These are phyloP conservation scores for Kodamaea anthophila DNA, from an alignment of 1,139 yeast genomes.

Conservation along the genomic window DNA sequence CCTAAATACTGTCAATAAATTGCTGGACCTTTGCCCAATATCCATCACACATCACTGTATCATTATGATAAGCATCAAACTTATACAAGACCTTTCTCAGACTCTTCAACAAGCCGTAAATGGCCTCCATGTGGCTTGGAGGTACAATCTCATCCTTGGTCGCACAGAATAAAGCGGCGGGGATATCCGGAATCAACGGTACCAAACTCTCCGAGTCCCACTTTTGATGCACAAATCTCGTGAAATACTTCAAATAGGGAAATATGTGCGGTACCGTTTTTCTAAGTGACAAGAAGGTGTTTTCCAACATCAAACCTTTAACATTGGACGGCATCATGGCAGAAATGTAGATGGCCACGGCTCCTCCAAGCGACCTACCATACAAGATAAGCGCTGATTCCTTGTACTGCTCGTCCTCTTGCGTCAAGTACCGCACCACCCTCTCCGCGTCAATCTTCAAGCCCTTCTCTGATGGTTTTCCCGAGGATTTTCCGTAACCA, in stretches of 20 bases:
- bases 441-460: slow-evolving; percentile 78
- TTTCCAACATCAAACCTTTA: slow-evolving; percentile 70
- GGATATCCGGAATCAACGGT: slow-evolving; percentile 43
- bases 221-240: slow-evolving; percentile 63
- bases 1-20: slow-evolving; percentile 46
- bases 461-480: slow-evolving; percentile 71
- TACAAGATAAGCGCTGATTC: slow-evolving; percentile 59
- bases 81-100: slow-evolving; percentile 41
- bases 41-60: slow-evolving; percentile 63
- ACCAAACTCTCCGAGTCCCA: slow-evolving; percentile 79
- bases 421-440: slow-evolving; percentile 52
- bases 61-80: slow-evolving; percentile 71
- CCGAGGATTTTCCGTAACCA: slow-evolving; percentile 87
- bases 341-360: slow-evolving; percentile 82
- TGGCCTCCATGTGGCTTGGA: slow-evolving; percentile 67
- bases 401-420: slow-evolving; percentile 47
- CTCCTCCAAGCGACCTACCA: slow-evolving; percentile 94
- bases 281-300: slow-evolving; percentile 74
- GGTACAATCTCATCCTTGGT: slow-evolving; percentile 86
- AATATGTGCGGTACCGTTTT: slow-evolving; percentile 80
- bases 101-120: slow-evolving; percentile 47
- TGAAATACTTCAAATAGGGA: slow-evolving; percentile 56
- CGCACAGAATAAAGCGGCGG: slow-evolving; percentile 71
- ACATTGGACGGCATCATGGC: slow-evolving; percentile 45
- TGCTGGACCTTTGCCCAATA: slow-evolving; percentile 67